phyloP scores from a whole-genome alignment of 768 basidiomycete species.

The Lenzites betulinus region DNA sequence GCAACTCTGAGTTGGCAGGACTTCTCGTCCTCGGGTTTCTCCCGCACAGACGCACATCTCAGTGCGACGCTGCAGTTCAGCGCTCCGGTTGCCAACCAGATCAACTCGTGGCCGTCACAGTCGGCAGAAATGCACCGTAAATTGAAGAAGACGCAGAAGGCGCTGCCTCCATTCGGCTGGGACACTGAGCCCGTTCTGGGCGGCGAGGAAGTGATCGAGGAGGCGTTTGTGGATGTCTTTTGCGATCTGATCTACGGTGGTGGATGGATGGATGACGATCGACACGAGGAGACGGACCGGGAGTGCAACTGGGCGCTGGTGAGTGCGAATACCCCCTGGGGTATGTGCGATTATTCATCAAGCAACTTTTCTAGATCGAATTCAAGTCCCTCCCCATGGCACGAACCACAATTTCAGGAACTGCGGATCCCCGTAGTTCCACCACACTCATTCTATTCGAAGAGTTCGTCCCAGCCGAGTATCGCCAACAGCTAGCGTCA shows the following conservation, averaged over 20 bases:
- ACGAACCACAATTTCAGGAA: slow-evolving; percentile 30
- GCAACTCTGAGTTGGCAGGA: slow-evolving; percentile 89
- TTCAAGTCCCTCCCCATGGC: slow-evolving; percentile 73
- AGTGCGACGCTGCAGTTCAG: slow-evolving; percentile 83
- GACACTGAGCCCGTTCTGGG: slow-evolving; percentile 85
- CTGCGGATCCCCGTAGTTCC: slow-evolving; percentile 69
- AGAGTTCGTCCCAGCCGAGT: slow-evolving; percentile 91
- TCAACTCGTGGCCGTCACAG: slow-evolving; percentile 74
- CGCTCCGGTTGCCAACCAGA: slow-evolving; percentile 52
- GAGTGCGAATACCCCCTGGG: slow-evolving; percentile 33
- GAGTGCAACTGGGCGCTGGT: slow-evolving; percentile 95
- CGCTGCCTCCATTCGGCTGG: slow-evolving; percentile 87
- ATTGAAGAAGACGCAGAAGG: slow-evolving; percentile 81
- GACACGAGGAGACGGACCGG: slow-evolving; percentile 72
- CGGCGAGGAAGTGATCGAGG: slow-evolving; percentile 81
- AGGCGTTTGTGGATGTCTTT: slow-evolving; percentile 86
- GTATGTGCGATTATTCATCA: not conserved
- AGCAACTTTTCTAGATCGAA: slow-evolving; percentile 59
- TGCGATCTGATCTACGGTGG: slow-evolving; percentile 80
- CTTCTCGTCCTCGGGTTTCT: slow-evolving; percentile 83
- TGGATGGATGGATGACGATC: slow-evolving; percentile 83
- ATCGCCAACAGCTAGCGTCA: slow-evolving; percentile 70
- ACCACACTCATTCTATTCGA: slow-evolving; percentile 82
- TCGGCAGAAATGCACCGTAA: slow-evolving; percentile 74
- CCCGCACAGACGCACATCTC: slow-evolving; percentile 74